Base-by-base conservation (phyloP, 2,329 filamentous ascomycete species). In the Eurotiales sp. region DNA sequence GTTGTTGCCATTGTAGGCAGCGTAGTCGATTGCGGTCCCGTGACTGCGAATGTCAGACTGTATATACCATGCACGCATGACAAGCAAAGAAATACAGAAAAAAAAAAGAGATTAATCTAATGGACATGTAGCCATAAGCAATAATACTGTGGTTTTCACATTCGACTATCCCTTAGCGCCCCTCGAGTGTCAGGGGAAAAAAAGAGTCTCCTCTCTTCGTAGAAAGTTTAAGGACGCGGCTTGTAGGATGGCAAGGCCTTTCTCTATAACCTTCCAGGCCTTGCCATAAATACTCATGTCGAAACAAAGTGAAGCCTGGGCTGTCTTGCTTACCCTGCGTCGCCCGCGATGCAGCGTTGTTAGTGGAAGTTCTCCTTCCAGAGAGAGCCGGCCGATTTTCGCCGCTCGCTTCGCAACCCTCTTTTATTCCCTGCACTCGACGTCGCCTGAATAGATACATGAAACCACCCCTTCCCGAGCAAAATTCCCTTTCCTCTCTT, bases 331-430 rank as follows among this genome's bases (percentile, higher is more conserved):
- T 27, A 10, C 25, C 10, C 25, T 27, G 25, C 10, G 25, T 27
- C 10, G 25, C 25, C 25, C 25, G 5, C 25, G 25, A n/a, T 27
- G 25, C 5, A 6, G 10, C 25, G 11, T 21, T 7, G 34, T 15
- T 19, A 10, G 30, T 34, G 30, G 3, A n/a, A 14, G 30, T 34
- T 19, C 32, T 19, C 32, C 12, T 19, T 15, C 15, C 17, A 17
- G 27, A 39, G 39, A 50, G 34, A 43, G 27, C 40, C 47, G 39
- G 47, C 47, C 47, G 47, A 50, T 43, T 50, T 49, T 50, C 11
- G 47, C 47, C 47, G 47, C 49, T 51, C 42, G 23, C 25, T 22
- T 23, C 43, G n/a, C 23, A 22, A 21, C 34, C 45, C 45, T 37
- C 30, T 47, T 48, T 45, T 47, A 41, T 44, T 23, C 25, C 37